Percentiles rank a stretch among this genome's conserved stretches.
These are phyloP conservation scores for Phytophthora hibernalis DNA, from an alignment of 352 stramenopile genomes.

Conservation along the genomic window DNA sequence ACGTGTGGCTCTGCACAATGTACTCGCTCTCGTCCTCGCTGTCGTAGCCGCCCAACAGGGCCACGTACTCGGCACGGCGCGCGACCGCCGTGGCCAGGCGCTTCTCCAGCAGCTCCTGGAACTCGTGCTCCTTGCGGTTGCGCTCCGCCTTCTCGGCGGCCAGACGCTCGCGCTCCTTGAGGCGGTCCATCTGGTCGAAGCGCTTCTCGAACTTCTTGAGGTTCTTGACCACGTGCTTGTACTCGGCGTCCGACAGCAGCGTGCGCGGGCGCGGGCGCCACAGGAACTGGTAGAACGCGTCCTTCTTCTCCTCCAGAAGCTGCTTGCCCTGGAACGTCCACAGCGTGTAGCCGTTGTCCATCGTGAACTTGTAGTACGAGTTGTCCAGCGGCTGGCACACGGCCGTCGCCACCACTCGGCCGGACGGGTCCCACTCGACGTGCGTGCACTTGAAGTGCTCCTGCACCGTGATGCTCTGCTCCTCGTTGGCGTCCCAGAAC, in stretches of 20 bases:
- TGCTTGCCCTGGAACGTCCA: constrained; percentile 98
- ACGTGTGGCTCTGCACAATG: constrained; percentile 79
- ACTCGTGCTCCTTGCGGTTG: constrained; percentile 72
- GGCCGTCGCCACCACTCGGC: constrained; percentile 94
- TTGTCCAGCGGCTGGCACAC: constrained; percentile 97
- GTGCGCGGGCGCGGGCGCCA: constrained; percentile 94
- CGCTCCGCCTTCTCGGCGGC: constrained; percentile 73
- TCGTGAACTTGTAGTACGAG: constrained; percentile 97
- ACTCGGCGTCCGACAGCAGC: constrained; percentile 93
- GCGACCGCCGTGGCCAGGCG: constrained; percentile 38
- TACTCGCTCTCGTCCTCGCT: constrained; percentile 86
- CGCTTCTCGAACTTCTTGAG: constrained; percentile 97
- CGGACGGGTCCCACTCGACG: constrained; percentile 98
- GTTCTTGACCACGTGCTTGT: constrained; percentile 96
- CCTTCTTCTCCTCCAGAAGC: constrained; percentile 95
- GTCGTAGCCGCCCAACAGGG: constrained; percentile 81
- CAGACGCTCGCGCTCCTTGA: constrained; percentile 83
- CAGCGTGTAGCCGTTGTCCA: constrained; percentile 99
- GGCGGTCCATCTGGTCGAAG: constrained; percentile 88
- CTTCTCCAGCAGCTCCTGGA: constrained; percentile 69
- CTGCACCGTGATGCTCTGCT: constrained; percentile 94
- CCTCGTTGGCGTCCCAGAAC: constrained; percentile 98
- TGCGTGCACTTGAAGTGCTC: constrained; percentile 99
- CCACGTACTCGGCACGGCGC: constrained; percentile 69
- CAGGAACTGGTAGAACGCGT: constrained; percentile 96